phyloP scores from a whole-genome alignment of 257 asterid genomes.

The Eucommia ulmoides region DNA sequence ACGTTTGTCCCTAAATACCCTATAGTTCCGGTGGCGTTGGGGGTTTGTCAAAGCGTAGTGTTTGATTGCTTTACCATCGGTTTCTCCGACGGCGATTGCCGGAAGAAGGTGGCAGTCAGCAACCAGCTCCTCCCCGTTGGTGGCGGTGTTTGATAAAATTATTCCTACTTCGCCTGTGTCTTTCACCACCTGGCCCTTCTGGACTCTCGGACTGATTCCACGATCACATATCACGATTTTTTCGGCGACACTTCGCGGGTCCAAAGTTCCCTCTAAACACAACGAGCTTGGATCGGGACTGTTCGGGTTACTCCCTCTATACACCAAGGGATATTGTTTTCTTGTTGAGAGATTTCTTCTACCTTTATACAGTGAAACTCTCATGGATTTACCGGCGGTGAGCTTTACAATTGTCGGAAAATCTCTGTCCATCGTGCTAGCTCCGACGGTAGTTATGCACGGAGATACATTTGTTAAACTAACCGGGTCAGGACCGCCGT shows the following conservation, averaged over 20 bases:
- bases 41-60: no score
- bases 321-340: conserved; percentile 55
- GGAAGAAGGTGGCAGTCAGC: conserved; percentile 68
- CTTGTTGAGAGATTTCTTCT: no score
- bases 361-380: conserved; percentile 10
- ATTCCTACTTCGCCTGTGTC: conserved; percentile 57
- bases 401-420: conserved; percentile 35
- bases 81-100: conserved; percentile 38
- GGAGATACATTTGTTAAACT: conserved; percentile 50
- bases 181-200: conserved; percentile 48
- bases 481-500: conserved; percentile 32
- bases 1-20: no score
- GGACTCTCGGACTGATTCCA: conserved; percentile 35
- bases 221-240: conserved; percentile 57
- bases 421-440: conserved; percentile 56
- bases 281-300: conserved; percentile 27
- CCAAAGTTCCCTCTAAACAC: conserved; percentile 36
- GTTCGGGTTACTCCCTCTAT: conserved; percentile 37
- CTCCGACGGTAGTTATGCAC: conserved; percentile 70
- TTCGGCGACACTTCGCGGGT: conserved; percentile 46
- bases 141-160: conserved; percentile 47
- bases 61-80: conserved; percentile 34
- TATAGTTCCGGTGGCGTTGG: no score
- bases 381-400: conserved; percentile 33
- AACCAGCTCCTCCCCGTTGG: conserved; percentile 45